phyloP scores from a whole-genome alignment of 129 eudicot species.

The Dittrichia graveolens region DNA sequence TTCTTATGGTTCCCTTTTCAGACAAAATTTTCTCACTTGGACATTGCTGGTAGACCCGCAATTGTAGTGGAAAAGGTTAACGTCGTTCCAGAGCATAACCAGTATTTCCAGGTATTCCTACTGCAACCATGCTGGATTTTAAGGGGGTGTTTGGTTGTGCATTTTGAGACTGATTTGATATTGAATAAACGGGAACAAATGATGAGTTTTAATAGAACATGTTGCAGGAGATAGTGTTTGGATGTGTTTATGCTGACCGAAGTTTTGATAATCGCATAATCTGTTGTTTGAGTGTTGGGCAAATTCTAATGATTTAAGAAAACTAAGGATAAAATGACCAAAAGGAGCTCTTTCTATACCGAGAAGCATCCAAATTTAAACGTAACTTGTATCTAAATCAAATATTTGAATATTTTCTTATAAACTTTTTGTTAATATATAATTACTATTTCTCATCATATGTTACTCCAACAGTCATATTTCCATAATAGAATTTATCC shows the following conservation, averaged over 20 bases:
- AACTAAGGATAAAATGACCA: background rate
- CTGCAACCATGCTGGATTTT: conserved; percentile 9
- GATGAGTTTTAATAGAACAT: background rate
- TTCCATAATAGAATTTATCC: background rate
- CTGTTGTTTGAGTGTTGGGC: background rate
- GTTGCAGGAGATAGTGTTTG: background rate
- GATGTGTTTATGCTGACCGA: background rate
- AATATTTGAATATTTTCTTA: background rate
- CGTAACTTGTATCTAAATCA: background rate
- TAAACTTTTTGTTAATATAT: background rate
- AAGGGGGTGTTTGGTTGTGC: background rate
- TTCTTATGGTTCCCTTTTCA: conserved; percentile 31
- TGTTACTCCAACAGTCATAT: background rate
- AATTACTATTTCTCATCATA: background rate
- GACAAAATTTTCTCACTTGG: conserved; percentile 83
- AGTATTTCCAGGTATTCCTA: conserved; percentile 74
- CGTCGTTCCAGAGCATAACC: conserved; percentile 87
- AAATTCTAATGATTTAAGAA: background rate
- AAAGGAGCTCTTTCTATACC: background rate
- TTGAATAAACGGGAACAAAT: background rate
- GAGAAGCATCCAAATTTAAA: background rate
- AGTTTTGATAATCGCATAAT: background rate
- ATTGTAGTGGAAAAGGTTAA: conserved; percentile 67
- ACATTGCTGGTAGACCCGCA: conserved; percentile 88
- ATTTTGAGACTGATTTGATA: conserved; percentile 1